A percentile compares a stretch with the other conserved stretches of the same genome.
These are phyloP conservation scores for Lophium mytilinum DNA, from an alignment of 495 filamentous ascomycete genomes.

Conservation along the genomic window DNA sequence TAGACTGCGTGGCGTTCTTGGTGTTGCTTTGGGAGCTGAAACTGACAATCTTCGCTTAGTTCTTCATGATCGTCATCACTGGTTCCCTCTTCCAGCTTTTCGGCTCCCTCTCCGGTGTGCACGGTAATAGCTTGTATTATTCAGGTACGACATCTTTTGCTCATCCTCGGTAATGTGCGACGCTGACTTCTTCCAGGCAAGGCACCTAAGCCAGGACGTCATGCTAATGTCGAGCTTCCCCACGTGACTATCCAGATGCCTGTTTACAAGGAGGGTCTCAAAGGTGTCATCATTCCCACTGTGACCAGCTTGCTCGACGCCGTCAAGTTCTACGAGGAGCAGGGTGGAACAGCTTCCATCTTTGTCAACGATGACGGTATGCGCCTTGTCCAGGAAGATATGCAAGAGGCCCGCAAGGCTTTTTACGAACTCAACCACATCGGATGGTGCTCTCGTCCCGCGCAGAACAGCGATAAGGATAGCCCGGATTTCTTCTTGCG, in stretches of 20 bases:
- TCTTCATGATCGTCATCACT: slow-evolving; percentile 17
- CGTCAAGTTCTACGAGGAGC: slow-evolving; percentile 51
- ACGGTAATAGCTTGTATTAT: slow-evolving; percentile 20
- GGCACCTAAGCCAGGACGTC: slow-evolving; percentile 65
- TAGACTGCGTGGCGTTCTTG: not conserved
- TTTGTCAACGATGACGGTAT: slow-evolving; percentile 41
- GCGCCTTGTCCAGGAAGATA: slow-evolving; percentile 36
- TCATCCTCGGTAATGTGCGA: slow-evolving; percentile 52
- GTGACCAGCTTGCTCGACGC: slow-evolving; percentile 49
- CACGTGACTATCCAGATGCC: slow-evolving; percentile 68
- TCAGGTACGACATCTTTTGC: slow-evolving; percentile 2
- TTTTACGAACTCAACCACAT: slow-evolving; percentile 64
- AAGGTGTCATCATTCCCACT: slow-evolving; percentile 51
- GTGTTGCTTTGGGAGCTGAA: not conserved
- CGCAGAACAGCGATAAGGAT: slow-evolving; percentile 33
- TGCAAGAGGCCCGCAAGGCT: slow-evolving; percentile 57
- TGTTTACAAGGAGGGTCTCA: slow-evolving; percentile 61
- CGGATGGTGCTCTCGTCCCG: slow-evolving; percentile 67
- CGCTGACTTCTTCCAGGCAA: slow-evolving; percentile 57
- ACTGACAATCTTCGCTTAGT: not conserved
- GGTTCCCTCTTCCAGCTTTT: slow-evolving; percentile 53
- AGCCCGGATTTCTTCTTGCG: slow-evolving; percentile 48
- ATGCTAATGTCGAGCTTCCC: slow-evolving; percentile 76
- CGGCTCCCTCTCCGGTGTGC: slow-evolving; percentile 48
- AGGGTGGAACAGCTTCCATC: slow-evolving; percentile 38